Evolutionary conservation across 208 protist species (phyloP), one percentile per base, ranked within the genome.

Genomic region (Acanthamoeba lenticulata): DNA sequence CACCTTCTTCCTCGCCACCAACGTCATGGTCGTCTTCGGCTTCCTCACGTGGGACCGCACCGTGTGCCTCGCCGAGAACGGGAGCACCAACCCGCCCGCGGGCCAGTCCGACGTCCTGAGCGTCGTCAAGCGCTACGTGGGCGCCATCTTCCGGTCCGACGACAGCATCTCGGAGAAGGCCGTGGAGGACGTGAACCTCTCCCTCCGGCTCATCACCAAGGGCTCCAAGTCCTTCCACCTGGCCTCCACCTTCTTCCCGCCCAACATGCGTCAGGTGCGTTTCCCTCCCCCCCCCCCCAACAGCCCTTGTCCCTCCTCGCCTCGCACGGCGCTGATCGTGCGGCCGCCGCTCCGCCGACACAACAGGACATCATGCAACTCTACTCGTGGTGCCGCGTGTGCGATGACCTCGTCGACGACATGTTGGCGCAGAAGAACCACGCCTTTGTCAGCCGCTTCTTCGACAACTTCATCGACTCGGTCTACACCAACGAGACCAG

Each of bases 301-400:
- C 49, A 17, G 72, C 3, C 42, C 5, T 83, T 24, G 7, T 79
- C 29, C 29, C 36, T 38, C 29, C 6, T 79, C 32, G n/a, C n/a
- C n/a, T n/a, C n/a, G n/a, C n/a, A n/a, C n/a, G 36, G 6, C 36
- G 69, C 29, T 79, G 4, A 45, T 52, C 15, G 45, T 52, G 45
- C 5, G 45, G 15, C n/a, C n/a, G n/a, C n/a, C n/a, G n/a, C n/a
- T n/a, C n/a, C n/a, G n/a, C n/a, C n/a, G n/a, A n/a, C n/a, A n/a
- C n/a, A 77, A 77, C 44, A 85, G 74, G 74, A 85, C 42, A 55
- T 85, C 74, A 85, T 85, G 74, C 74, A 85, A 21, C 74, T 85
- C 3, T 85, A 85, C 44, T 85, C 74, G 44, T 85, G 74, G 74
- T 85, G 74, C 44, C 74, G 74, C 24, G 74, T 85, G 42, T 85